A percentile compares a stretch with the other conserved stretches of the same genome.
Conservation (phyloP, 495 filamentous ascomycete species). For the Penicillium herquei region DNA sequence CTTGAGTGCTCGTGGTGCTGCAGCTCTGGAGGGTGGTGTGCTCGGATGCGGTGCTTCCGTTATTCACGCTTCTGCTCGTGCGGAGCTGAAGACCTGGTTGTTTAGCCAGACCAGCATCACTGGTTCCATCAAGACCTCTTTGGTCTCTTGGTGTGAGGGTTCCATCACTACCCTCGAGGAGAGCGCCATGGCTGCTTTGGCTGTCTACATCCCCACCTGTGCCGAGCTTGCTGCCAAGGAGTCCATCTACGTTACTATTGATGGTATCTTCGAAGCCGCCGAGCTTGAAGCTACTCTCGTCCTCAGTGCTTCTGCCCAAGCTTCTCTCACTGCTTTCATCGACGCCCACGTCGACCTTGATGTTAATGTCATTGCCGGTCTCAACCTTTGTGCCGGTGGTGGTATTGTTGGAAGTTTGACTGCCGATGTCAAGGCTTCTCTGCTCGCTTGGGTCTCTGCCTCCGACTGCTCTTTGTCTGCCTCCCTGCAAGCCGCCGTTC, state of each 20-base stretch:
- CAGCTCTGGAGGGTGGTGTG: slow-evolving; percentile 39
- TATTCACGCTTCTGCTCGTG: slow-evolving; percentile 31
- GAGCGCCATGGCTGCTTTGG: slow-evolving; percentile 30
- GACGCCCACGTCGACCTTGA: slow-evolving; percentile 22
- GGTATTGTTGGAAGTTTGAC: slow-evolving; percentile 33
- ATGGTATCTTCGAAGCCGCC: slow-evolving; percentile 38
- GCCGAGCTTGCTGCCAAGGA: slow-evolving; percentile 39
- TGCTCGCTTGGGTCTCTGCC: slow-evolving; percentile 33
- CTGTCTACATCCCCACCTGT: slow-evolving; percentile 37
- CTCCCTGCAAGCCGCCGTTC: slow-evolving; percentile 31
- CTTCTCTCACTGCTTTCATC: slow-evolving; percentile 33
- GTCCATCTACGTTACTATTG: slow-evolving; percentile 37
- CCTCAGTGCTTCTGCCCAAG: slow-evolving; percentile 32
- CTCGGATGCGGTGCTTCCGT: slow-evolving; percentile 36
- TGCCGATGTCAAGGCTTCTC: slow-evolving; percentile 34
- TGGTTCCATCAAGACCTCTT: slow-evolving; percentile 11
- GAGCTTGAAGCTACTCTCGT: slow-evolving; percentile 31
- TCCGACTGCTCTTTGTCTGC: slow-evolving; percentile 31
- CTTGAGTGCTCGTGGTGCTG: slow-evolving; percentile 38
- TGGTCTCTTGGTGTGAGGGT: slow-evolving; percentile 17
- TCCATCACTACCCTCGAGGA: slow-evolving; percentile 12
- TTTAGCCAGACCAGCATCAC: slow-evolving; percentile 25
- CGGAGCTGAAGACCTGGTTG: slow-evolving; percentile 37
- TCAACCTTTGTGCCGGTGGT: slow-evolving; percentile 38
- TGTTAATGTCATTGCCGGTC: slow-evolving; percentile 33